Evolutionary conservation across 2,329 filamentous ascomycete species (phyloP), one percentile per base, ranked within the genome.

Genomic region (Fusarium keratoplasticum): DNA sequence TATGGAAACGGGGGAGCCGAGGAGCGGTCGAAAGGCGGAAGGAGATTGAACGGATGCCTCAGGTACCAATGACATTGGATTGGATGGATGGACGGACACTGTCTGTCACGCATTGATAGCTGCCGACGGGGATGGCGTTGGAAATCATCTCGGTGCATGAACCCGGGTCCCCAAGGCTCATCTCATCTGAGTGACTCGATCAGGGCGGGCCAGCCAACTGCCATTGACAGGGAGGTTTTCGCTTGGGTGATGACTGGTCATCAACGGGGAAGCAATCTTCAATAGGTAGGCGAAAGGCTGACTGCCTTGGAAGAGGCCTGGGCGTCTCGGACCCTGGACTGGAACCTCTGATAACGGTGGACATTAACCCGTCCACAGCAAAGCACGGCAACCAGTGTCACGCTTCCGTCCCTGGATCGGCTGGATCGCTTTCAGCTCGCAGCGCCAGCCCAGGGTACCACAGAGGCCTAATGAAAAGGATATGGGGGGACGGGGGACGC

Each of bases 381-480:
- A 14, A 36, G 33, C 33, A 36, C 35, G 16, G 33, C 33, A 35
- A 35, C 33, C 33, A 35, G 33, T 50, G 44, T 50, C 20, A 50
- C 44, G 44, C 44, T 22, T 29, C 25, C 47, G 54, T 36, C 38
- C 61, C 64, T 74, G 54, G 73, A 57, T 71, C 66, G 47, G 67
- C 67, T 70, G 67, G 72, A 35, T 76, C 66, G 42, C 68, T 70
- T 77, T 70, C 71, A 76, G 75, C 73, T 76, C 73, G 61, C 59
- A 67, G 66, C 69, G 72, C 75, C 63, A 36, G 60, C 29, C 50
- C 57, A 71, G 54, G 35, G 60, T 57, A 62, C 54, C 47, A 31
- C 40, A 65, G 55, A 20, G 58, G 31, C 27, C 70, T 73, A 66
- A 74, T 63, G 62, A 36, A 22, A 60, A 55, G 40, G 62, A 58